These are phyloP conservation scores for Chenopodium quinoa DNA, from an alignment of 148 eudicot genomes.

Conservation along the genomic window DNA sequence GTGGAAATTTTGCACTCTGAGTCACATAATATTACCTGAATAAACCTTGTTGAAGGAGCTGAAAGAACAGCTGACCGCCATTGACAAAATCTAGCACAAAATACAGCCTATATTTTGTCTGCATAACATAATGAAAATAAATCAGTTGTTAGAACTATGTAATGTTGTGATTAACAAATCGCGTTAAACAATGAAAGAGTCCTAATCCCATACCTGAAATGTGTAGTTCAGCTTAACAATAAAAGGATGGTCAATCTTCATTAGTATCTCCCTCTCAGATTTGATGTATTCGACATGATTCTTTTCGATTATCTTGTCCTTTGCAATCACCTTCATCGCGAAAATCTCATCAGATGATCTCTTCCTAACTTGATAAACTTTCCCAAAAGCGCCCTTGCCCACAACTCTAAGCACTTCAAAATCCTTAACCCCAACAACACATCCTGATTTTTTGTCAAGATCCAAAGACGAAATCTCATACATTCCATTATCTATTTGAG, in stretches of 20 bases:
- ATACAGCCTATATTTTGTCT: conserved; percentile 52
- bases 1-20: background rate
- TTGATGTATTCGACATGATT: conserved; percentile 41
- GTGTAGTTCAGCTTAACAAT: conserved; percentile 47
- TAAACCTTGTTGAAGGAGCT: conserved; percentile 46
- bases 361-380: conserved; percentile 44
- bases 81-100: conserved; percentile 53
- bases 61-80: conserved; percentile 58
- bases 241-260: conserved; percentile 51
- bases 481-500: background rate
- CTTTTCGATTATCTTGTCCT: conserved; percentile 41
- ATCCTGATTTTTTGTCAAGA: background rate
- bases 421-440: conserved; percentile 32
- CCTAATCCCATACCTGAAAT: conserved; percentile 35
- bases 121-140: conserved; percentile 2
- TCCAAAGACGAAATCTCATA: background rate
- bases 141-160: background rate
- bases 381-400: conserved; percentile 47
- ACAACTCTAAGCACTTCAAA: conserved; percentile 47
- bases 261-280: conserved; percentile 44
- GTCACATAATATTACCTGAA: conserved; percentile 31
- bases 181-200: background rate
- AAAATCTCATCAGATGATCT: conserved; percentile 34
- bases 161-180: background rate
- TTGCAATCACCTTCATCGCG: conserved; percentile 53